A percentile compares a stretch with the other conserved stretches of the same genome.
These are phyloP conservation scores for Eimeria brunetti DNA, from an alignment of 169 alveolate species.

Conservation along the genomic window DNA sequence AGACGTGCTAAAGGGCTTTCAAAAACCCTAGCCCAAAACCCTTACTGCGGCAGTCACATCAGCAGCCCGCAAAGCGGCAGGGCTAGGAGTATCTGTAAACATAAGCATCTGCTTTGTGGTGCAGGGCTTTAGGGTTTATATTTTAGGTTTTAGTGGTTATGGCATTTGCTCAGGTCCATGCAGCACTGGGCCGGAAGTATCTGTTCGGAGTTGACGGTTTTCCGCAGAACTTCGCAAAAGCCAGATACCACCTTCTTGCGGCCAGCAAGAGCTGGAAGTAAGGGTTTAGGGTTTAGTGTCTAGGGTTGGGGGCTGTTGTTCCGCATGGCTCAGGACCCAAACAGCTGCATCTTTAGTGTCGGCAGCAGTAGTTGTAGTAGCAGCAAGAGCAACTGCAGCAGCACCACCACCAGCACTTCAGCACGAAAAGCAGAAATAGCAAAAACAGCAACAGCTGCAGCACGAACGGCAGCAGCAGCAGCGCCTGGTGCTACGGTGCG, in stretches of 20 bases:
- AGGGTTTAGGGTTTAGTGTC: constrained; percentile 5
- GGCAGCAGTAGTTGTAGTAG: background rate
- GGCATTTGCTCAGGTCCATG: constrained; percentile 3
- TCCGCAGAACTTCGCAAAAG: constrained; percentile 80
- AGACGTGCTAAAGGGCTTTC: too few species aligned
- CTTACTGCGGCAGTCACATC: background rate
- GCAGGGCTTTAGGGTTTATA: background rate
- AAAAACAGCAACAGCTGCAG: background rate
- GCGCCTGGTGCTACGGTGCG: background rate
- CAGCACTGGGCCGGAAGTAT: constrained; percentile 19
- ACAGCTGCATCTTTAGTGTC: background rate
- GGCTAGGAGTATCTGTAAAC: background rate
- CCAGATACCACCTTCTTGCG: constrained; percentile 76
- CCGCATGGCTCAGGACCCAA: background rate
- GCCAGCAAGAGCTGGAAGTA: constrained; percentile 75
- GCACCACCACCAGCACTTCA: too few species aligned
- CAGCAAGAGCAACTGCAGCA: too few species aligned
- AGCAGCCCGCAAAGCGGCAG: background rate
- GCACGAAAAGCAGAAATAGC: background rate
- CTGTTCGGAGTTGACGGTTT: constrained; percentile 84
- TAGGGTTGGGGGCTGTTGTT: background rate
- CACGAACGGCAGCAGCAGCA: constrained; percentile 59
- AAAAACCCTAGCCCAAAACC: background rate
- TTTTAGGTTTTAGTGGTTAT: background rate
- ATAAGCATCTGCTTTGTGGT: background rate